Percentiles rank a stretch among this genome's conserved stretches.
Evolutionary conservation across 176 grass and related monocot genomes (phyloP).

Genomic region (Alopecurus myosuroides): DNA sequence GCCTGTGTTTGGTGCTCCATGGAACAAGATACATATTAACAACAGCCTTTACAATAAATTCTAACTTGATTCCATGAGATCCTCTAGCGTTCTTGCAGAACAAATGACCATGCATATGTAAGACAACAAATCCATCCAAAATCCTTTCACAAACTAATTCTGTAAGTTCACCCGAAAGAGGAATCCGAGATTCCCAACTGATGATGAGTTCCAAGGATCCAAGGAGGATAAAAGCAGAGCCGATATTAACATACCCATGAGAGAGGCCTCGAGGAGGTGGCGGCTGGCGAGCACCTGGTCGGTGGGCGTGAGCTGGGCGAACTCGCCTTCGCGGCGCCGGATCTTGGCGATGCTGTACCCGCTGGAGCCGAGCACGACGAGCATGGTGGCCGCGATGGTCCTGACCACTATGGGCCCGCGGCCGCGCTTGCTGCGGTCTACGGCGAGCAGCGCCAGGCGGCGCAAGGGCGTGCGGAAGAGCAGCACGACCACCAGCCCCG

Average conservation of each 20-base stretch:
- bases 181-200: not conserved
- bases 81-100: not conserved
- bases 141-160: not conserved
- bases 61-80: not conserved
- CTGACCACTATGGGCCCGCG: conserved; percentile 48
- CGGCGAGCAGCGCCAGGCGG: conserved; percentile 34
- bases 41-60: too few species aligned
- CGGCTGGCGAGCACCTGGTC: conserved; percentile 65
- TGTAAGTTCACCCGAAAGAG: not conserved
- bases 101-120: not conserved
- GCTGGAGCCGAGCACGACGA: conserved; percentile 45
- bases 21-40: too few species aligned
- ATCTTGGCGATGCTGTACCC: conserved; percentile 63
- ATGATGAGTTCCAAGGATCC: not conserved
- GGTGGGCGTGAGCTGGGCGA: conserved; percentile 44
- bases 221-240: not conserved
- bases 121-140: not conserved
- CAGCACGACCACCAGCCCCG: conserved; percentile 39
- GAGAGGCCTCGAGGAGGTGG: conserved; percentile 59
- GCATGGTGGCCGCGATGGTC: conserved; percentile 55
- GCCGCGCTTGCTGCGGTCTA: conserved; percentile 52
- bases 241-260: conserved; percentile 40
- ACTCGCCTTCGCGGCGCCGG: conserved; percentile 27
- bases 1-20: too few species aligned
- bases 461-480: conserved; percentile 56